These are phyloP conservation scores for Auricularia auricula-judae DNA, from an alignment of 768 basidiomycete species.

Conservation along the genomic window DNA sequence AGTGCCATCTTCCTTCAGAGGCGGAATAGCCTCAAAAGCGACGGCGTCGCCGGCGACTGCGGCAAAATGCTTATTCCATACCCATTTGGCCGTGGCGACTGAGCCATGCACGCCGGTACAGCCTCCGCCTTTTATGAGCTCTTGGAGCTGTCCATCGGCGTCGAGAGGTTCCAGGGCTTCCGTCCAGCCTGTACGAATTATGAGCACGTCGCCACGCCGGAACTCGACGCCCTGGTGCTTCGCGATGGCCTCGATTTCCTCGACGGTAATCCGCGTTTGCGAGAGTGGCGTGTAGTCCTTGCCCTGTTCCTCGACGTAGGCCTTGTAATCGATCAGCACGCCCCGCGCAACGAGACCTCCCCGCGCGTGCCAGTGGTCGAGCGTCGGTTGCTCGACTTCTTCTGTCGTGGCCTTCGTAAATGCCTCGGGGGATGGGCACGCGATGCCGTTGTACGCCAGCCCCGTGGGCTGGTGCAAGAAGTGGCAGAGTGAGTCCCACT, in stretches of 20 bases:
- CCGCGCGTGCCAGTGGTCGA: neutral
- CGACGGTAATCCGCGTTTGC: slow-evolving; percentile 38
- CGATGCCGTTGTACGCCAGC: slow-evolving; percentile 3
- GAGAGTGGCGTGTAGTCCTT: slow-evolving; percentile 49
- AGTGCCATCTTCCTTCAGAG: neutral
- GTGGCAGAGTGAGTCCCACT: slow-evolving; percentile 60
- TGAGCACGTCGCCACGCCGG: slow-evolving; percentile 46
- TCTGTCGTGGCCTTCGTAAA: neutral
- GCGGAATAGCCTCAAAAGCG: slow-evolving; percentile 39
- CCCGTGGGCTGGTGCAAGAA: slow-evolving; percentile 29
- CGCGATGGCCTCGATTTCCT: slow-evolving; percentile 48
- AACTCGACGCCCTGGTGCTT: slow-evolving; percentile 46
- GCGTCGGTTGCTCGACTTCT: neutral
- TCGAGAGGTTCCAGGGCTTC: slow-evolving; percentile 14
- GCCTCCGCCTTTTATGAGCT: slow-evolving; percentile 25
- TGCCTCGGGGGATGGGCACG: neutral
- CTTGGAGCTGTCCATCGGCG: neutral
- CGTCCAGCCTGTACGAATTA: slow-evolving; percentile 53
- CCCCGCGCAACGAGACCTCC: slow-evolving; percentile 52
- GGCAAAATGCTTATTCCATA: slow-evolving; percentile 64
- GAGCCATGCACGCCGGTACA: slow-evolving; percentile 14
- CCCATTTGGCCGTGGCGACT: neutral
- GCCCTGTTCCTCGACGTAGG: slow-evolving; percentile 32
- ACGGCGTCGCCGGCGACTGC: slow-evolving; percentile 61
- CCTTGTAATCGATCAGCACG: slow-evolving; percentile 53